These are phyloP conservation scores for Spathaspora hagerdaliae DNA, from an alignment of 805 yeast genomes.

Conservation along the genomic window DNA sequence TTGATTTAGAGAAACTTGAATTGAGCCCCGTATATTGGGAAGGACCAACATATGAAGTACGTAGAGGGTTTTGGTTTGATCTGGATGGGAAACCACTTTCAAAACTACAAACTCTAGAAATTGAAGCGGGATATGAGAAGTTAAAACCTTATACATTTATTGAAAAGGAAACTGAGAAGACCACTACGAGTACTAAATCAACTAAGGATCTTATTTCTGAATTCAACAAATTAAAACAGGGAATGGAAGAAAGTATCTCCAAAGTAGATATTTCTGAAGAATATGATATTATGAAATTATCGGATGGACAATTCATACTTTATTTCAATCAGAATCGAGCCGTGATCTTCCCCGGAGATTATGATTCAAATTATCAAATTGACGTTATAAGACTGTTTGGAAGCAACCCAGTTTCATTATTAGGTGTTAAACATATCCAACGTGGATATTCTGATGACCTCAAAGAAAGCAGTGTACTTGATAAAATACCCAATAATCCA, in stretches of 20 bases:
- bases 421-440: slow-evolving; percentile 47
- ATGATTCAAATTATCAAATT: slow-evolving; percentile 36
- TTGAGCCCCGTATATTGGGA: slow-evolving; percentile 80
- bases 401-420: slow-evolving; percentile 29
- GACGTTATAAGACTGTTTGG: slow-evolving; percentile 32
- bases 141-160: slow-evolving; percentile 31
- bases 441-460: slow-evolving; percentile 47
- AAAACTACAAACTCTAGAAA: slow-evolving; percentile 44
- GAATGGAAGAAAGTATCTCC: slow-evolving; percentile 7
- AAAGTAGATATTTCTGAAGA: slow-evolving; percentile 18
- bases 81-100: slow-evolving; percentile 54
- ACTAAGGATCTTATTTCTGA: slow-evolving; percentile 11
- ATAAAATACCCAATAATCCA: slow-evolving; percentile 26
- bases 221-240: slow-evolving; percentile 12
- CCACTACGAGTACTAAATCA: slow-evolving; percentile 1
- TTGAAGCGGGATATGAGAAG: slow-evolving; percentile 54
- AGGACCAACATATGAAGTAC: slow-evolving; percentile 78
- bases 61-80: slow-evolving; percentile 83
- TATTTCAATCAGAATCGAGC: slow-evolving; percentile 43
- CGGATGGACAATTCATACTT: slow-evolving; percentile 33
- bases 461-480: slow-evolving; percentile 23
- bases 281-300: slow-evolving; percentile 24
- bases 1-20: slow-evolving; percentile 51
- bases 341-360: slow-evolving; percentile 41
- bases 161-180: slow-evolving; percentile 1